Base-by-base conservation (phyloP, 2,329 filamentous ascomycete genomes). In the Ceratocystis diversiconidia region DNA sequence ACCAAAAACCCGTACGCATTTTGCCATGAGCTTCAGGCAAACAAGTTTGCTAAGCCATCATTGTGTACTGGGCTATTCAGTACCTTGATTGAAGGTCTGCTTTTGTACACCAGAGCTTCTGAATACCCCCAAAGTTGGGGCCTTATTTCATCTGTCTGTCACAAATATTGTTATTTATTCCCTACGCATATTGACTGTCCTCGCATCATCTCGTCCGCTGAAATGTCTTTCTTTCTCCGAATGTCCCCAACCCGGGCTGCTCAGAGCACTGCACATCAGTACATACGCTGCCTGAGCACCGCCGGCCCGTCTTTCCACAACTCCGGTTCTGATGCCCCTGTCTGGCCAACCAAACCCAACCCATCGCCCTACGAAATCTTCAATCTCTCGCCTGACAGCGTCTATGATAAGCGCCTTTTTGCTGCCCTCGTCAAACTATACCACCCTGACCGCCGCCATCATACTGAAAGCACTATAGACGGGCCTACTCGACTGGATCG, bases 371-470 rank as follows among this genome's bases (percentile, higher is more conserved):
- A 99, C 77, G 89, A 97, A 72, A 89, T 99, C 72, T 86, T 97
- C 71, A 79, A 82, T 68, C 74, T 78, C 61, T 30, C 62, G 17
- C 36, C 25, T 8, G 78, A 78, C 66, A 85, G 84, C 15, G 82
- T 85, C 1, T 97, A 99, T 75, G 86, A 83, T 68, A 97, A 99
- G 75, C 77, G 80, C 55, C 85, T 85, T 67, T 99, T 91, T 80
- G 94, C 95, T 75, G 83, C 92, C 72, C 83, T 99, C 63, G 94
- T 95, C 66, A 99, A 97, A 78, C 79, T 95, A 60, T 99, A 99
- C 77, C 94, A 99, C 73, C 94, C 94, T 0, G 94, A 99, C 74
- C 83, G 82, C 67, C 78, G 76, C 68, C 69, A 67, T 68, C 74
- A 78, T 69, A 28, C 57, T 25, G 48, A 22, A 50, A 22, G 19